phyloP scores from a whole-genome alignment of 2,329 filamentous ascomycete species.

The Setomelanomma holmii region DNA sequence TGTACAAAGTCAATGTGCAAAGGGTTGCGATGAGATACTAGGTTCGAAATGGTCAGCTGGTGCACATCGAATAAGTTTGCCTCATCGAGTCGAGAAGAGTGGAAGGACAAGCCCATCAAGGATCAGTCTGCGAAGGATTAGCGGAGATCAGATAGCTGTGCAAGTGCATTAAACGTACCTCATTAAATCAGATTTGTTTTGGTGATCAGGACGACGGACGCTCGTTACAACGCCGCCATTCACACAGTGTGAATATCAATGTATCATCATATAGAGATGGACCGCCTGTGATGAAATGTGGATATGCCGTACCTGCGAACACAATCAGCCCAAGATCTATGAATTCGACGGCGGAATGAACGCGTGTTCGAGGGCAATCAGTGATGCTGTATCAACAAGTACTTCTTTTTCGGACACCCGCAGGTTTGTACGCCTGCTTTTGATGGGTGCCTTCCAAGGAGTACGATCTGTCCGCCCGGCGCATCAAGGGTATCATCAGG shows the following conservation, averaged over 20 bases:
- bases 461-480: constrained; percentile 72
- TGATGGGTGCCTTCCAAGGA: constrained; percentile 57
- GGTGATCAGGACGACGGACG: constrained; percentile 62
- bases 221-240: constrained; percentile 60
- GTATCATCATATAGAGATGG: constrained; percentile 67
- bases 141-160: constrained; percentile 7
- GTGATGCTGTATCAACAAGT: constrained; percentile 76
- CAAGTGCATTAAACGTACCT: constrained; percentile 53
- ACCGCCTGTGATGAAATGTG: constrained; percentile 44
- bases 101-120: constrained; percentile 41
- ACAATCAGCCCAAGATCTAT: constrained; percentile 11
- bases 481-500: constrained; percentile 71
- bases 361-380: constrained; percentile 53
- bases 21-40: constrained; percentile 9
- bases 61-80: constrained; percentile 14
- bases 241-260: constrained; percentile 74
- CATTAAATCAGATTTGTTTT: constrained; percentile 77
- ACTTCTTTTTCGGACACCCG: constrained; percentile 60
- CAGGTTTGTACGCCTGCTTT: constrained; percentile 71
- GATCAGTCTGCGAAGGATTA: constrained; percentile 45
- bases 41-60: constrained; percentile 28
- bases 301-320: constrained; percentile 40
- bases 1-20: background rate
- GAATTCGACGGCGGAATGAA: constrained; percentile 1
- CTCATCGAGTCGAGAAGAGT: constrained; percentile 8